Evolutionary conservation across 768 basidiomycete genomes (phyloP).

Genomic region (Russula sp.): DNA sequence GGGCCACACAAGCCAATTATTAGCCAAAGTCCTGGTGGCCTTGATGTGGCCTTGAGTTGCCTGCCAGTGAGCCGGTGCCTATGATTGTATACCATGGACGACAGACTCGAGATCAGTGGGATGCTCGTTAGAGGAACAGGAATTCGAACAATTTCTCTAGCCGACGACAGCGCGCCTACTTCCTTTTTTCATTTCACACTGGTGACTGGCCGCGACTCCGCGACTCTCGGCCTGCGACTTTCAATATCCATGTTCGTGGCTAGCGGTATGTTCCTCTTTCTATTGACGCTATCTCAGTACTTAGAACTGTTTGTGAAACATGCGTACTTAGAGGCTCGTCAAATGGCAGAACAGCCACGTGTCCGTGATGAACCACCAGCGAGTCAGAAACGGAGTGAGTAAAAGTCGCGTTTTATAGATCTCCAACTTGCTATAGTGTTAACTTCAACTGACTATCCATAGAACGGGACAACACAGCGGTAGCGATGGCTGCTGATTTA

Average conservation of each 20-base stretch:
- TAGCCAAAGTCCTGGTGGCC: not conserved
- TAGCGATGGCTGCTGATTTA: conserved; percentile 16
- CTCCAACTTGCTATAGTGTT: not conserved
- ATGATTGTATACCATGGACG: too few species aligned
- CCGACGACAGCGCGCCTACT: too few species aligned
- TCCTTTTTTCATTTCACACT: too few species aligned
- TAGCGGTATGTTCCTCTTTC: conserved; percentile 1
- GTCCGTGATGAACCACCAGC: not conserved
- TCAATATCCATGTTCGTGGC: conserved; percentile 6
- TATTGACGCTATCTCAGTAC: not conserved
- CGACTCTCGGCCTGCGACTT: not conserved
- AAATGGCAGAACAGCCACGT: not conserved
- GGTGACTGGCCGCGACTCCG: not conserved
- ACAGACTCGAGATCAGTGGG: too few species aligned
- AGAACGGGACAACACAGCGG: conserved; percentile 6
- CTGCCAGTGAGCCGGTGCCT: too few species aligned
- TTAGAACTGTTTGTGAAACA: not conserved
- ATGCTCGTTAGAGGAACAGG: too few species aligned
- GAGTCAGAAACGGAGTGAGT: conserved; percentile 13
- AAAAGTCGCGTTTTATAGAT: not conserved
- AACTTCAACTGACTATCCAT: not conserved
- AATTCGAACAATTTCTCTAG: too few species aligned
- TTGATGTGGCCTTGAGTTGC: not conserved
- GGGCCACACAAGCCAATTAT: too few species aligned
- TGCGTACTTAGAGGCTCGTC: not conserved